Percentiles rank a stretch among this genome's conserved stretches.
phyloP scores from a whole-genome alignment of 2,329 filamentous ascomycete species.

The Coniochaeta prunicola region DNA sequence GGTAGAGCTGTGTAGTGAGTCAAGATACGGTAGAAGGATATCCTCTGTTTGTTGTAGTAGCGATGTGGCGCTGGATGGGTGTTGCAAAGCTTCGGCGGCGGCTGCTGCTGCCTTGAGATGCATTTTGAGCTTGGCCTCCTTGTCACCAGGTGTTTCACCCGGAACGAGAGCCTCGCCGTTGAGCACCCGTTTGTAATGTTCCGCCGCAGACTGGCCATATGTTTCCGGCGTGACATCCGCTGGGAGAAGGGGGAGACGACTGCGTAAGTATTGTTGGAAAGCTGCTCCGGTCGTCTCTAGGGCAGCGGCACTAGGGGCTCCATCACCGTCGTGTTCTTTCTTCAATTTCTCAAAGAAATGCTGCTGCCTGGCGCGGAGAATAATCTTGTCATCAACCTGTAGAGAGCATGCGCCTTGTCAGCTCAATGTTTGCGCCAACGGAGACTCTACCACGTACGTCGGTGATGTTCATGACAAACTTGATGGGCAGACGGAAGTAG shows the following conservation, averaged over 20 bases:
- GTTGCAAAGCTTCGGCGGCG: slow-evolving; percentile 41
- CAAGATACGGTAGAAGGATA: slow-evolving; percentile 76
- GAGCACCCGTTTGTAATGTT: slow-evolving; percentile 49
- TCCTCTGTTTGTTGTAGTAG: slow-evolving; percentile 52
- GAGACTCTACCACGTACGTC: slow-evolving; percentile 58
- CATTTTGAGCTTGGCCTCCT: slow-evolving; percentile 86
- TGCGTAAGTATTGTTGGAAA: slow-evolving; percentile 48
- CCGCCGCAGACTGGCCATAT: slow-evolving; percentile 40
- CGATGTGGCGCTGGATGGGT: slow-evolving; percentile 13
- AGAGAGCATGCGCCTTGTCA: not conserved
- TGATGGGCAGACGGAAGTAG: slow-evolving; percentile 76
- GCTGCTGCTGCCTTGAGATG: slow-evolving; percentile 61
- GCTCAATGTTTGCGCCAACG: slow-evolving; percentile 1
- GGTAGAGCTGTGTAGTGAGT: slow-evolving; percentile 57
- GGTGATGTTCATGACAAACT: slow-evolving; percentile 91
- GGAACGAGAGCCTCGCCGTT: slow-evolving; percentile 47
- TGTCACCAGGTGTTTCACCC: slow-evolving; percentile 60
- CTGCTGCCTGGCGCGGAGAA: slow-evolving; percentile 63
- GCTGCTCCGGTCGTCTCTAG: slow-evolving; percentile 21
- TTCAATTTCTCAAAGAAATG: slow-evolving; percentile 72
- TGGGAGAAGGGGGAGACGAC: slow-evolving; percentile 45
- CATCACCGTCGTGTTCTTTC: slow-evolving; percentile 38
- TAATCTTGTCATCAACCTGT: slow-evolving; percentile 31
- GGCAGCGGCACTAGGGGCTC: not conserved
- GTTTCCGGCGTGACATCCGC: slow-evolving; percentile 34